Evolutionary conservation across 2,329 filamentous ascomycete species (phyloP).

Genomic region (Thermochaetoides dissita): DNA sequence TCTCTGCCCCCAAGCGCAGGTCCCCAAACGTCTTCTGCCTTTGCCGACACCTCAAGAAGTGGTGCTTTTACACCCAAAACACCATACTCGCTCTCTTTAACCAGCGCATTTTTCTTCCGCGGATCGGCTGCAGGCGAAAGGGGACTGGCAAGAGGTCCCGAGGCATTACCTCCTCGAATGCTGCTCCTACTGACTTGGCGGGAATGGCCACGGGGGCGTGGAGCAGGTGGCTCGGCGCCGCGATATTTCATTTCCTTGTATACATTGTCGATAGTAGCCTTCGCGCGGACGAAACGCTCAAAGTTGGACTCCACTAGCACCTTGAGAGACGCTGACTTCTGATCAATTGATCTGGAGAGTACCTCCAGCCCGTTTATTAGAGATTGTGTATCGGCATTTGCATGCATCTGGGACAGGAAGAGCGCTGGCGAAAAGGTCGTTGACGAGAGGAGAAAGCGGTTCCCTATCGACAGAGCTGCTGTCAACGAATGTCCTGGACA

Average conservation of each 20-base stretch:
- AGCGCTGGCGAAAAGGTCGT: conserved; percentile 87
- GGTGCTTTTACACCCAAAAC: conserved; percentile 78
- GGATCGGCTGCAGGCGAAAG: conserved; percentile 34
- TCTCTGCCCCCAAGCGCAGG: conserved; percentile 83
- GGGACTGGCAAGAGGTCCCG: conserved; percentile 24
- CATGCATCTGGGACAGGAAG: conserved; percentile 86
- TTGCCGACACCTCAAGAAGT: conserved; percentile 76
- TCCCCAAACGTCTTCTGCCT: conserved; percentile 95
- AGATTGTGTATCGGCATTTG: conserved; percentile 67
- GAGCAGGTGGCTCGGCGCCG: conserved; percentile 38
- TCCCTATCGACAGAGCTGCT: conserved; percentile 35
- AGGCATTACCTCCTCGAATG: conserved; percentile 39
- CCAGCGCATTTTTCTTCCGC: conserved; percentile 73
- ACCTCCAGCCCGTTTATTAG: conserved; percentile 72
- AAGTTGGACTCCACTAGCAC: conserved; percentile 96
- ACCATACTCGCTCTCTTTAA: conserved; percentile 86
- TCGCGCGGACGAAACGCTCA: conserved; percentile 92
- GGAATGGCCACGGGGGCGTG: conserved; percentile 38
- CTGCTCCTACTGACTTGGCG: conserved; percentile 55
- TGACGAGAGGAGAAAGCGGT: conserved; percentile 87
- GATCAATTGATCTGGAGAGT: conserved; percentile 82
- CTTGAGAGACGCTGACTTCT: conserved; percentile 94
- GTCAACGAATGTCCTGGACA: too few relatives aligned
- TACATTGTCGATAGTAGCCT: conserved; percentile 95
- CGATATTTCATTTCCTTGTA: conserved; percentile 92